Base-by-base conservation (phyloP, 352 stramenopile genomes). In the Phytophthora syringae region DNA sequence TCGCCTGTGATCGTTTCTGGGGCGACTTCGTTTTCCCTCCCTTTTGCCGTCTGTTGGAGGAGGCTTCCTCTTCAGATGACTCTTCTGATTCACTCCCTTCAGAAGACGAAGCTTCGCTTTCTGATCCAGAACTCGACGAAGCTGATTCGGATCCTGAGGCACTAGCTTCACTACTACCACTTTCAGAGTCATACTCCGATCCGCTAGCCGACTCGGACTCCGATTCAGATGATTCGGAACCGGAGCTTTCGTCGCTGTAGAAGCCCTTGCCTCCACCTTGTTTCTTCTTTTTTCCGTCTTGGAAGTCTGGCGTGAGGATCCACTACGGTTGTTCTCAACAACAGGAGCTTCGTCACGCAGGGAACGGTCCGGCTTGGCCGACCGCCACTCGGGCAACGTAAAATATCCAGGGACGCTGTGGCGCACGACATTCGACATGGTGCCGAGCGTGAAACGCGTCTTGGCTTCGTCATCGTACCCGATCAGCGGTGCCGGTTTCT, bases 401-500 rank as follows among this genome's bases (percentile, higher is more conserved):
- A 82, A 49, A 70, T 98, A 98, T 1, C 93, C 93, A 12, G 80
- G 74, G 13, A 97, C 90, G 24, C 67, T 87, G 70, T 97, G 90
- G 11, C 80, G 88, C 27, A 97, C 86, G 59, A 97, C 74, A 63
- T 90, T 86, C 16, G 88, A 97, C 7, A 98, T 79, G 10, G 90
- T 90, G 12, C 93, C 93, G 2, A 98, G 74, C 15, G 79, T 88
- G 40, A 97, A 96, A 3, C 88, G 75, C 21, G 68, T 79, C 75
- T 92, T 89, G 15, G 67, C 67, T 39, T 92, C 82, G 32, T 95
- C 82, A 24, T 94, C 77, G 24, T 78, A 86, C 12, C 87, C 80
- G 49, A 96, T 88, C 30, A 90, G 36, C 3, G 88, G 88, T 9
- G 88, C 82, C 5, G 89, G 87, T 42, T 96, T 96, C 78, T 91